These are phyloP conservation scores for Lanmaoa rubissima DNA, from an alignment of 768 basidiomycete species.

Conservation along the genomic window DNA sequence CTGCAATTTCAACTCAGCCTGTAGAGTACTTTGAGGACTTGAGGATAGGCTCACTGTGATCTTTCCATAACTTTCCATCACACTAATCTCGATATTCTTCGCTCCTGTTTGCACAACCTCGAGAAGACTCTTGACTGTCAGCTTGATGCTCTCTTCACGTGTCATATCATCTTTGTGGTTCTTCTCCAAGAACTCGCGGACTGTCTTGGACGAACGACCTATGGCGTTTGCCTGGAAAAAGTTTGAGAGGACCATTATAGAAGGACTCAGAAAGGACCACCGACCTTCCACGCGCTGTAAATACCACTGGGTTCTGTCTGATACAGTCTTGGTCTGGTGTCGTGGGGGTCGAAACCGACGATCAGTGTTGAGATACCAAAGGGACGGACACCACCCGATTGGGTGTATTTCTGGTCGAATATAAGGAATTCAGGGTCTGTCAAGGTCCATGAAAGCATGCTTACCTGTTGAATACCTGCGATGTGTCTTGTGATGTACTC, in stretches of 20 bases:
- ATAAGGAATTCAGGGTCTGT: background rate
- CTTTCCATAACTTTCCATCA: conserved; percentile 95
- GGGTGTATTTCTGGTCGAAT: conserved; percentile 78
- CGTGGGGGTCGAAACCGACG: conserved; percentile 95
- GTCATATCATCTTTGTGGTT: conserved; percentile 91
- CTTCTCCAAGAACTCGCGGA: conserved; percentile 98
- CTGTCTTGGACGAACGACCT: conserved; percentile 96
- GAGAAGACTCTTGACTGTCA: conserved; percentile 91
- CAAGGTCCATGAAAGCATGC: conserved; percentile 12
- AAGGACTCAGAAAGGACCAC: background rate
- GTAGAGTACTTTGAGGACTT: background rate
- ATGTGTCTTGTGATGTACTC: conserved; percentile 99
- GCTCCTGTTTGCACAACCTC: conserved; percentile 99
- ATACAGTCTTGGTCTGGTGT: conserved; percentile 83
- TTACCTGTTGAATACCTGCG: conserved; percentile 97
- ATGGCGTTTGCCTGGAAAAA: conserved; percentile 85
- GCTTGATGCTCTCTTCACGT: conserved; percentile 87
- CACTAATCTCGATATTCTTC: conserved; percentile 98
- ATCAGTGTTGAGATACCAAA: conserved; percentile 98
- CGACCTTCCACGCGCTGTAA: conserved; percentile 97
- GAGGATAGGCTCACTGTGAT: conserved; percentile 61
- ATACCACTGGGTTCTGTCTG: conserved; percentile 98
- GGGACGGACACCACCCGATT: conserved; percentile 97
- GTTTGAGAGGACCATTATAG: background rate
- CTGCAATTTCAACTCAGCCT: conserved; percentile 39